A percentile compares a stretch with the other conserved stretches of the same genome.
Evolutionary conservation across 2,329 filamentous ascomycete species (phyloP).

Genomic region (Penicillium polonicum): DNA sequence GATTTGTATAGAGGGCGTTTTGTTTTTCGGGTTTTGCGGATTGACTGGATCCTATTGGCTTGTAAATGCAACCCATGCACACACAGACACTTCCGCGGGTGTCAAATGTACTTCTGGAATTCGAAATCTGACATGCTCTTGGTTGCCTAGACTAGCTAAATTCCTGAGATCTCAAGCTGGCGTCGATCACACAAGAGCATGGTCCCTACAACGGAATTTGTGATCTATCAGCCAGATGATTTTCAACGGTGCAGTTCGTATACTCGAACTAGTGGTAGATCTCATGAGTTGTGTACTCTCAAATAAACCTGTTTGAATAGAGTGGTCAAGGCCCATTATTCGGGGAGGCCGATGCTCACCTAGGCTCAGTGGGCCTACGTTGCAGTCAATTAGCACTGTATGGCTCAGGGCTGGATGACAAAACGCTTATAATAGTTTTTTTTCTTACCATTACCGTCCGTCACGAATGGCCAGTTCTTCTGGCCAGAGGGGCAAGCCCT

Average conservation of each 20-base stretch:
- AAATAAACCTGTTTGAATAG: not conserved
- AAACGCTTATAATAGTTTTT: not conserved
- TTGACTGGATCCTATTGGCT: constrained; percentile 4
- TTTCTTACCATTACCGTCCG: not conserved
- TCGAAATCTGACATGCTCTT: not conserved
- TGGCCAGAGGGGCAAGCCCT: not conserved
- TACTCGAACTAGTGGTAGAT: constrained; percentile 6
- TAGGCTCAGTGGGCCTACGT: not conserved
- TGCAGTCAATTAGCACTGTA: not conserved
- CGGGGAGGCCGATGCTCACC: not conserved
- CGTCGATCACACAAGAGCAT: not conserved
- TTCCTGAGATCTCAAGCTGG: not conserved
- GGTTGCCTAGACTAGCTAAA: not conserved
- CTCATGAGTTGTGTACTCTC: not conserved
- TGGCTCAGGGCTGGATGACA: not conserved
- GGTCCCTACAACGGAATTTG: not conserved
- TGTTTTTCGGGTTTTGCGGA: not conserved
- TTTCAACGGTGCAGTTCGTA: not conserved
- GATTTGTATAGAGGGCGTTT: constrained; percentile 6
- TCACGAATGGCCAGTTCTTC: not conserved
- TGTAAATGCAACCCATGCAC: not conserved
- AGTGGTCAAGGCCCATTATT: not conserved
- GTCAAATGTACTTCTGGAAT: constrained; percentile 1
- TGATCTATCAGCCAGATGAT: constrained; percentile 5
- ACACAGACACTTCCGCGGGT: not conserved